Evolutionary conservation across 179 eudicot genomes (phyloP).

Genomic region (Dionaea muscipula): DNA sequence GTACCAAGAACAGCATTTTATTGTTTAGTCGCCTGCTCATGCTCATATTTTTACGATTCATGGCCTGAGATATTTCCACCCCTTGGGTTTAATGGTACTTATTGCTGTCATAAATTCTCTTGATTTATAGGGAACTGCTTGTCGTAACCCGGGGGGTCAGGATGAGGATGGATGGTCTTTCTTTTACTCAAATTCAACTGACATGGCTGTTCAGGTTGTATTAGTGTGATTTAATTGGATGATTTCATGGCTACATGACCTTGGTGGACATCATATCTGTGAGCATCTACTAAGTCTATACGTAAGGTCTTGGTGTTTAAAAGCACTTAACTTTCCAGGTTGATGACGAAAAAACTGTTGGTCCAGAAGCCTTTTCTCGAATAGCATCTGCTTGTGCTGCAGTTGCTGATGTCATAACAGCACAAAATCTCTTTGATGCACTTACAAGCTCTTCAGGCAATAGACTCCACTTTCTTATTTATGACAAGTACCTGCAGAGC

Average conservation of each 20-base stretch:
- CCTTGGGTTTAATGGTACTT: constrained; percentile 2
- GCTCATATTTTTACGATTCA: background rate
- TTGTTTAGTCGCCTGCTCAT: background rate
- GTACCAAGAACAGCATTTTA: constrained; percentile 5
- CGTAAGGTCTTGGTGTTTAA: background rate
- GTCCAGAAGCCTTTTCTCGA: constrained; percentile 66
- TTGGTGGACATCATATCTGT: background rate
- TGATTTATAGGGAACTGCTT: constrained; percentile 29
- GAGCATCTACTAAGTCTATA: background rate
- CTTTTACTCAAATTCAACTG: constrained; percentile 58
- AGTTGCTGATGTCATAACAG: constrained; percentile 61
- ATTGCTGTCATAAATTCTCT: background rate
- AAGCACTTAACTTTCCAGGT: constrained; percentile 25
- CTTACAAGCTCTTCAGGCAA: constrained; percentile 52
- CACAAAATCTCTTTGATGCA: constrained; percentile 71
- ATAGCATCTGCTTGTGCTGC: constrained; percentile 69
- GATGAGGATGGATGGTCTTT: constrained; percentile 73
- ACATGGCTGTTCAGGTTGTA: constrained; percentile 66
- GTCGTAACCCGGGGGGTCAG: constrained; percentile 34
- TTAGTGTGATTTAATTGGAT: constrained; percentile 2
- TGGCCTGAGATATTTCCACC: background rate
- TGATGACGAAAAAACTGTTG: constrained; percentile 66
- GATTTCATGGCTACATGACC: background rate
- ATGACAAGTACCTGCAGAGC: constrained; percentile 65
- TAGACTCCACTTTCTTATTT: constrained; percentile 73